Percentiles rank a stretch among this genome's conserved stretches.
These are phyloP conservation scores for Moricandia arvensis DNA, from an alignment of 345 rosid genomes.

Conservation along the genomic window DNA sequence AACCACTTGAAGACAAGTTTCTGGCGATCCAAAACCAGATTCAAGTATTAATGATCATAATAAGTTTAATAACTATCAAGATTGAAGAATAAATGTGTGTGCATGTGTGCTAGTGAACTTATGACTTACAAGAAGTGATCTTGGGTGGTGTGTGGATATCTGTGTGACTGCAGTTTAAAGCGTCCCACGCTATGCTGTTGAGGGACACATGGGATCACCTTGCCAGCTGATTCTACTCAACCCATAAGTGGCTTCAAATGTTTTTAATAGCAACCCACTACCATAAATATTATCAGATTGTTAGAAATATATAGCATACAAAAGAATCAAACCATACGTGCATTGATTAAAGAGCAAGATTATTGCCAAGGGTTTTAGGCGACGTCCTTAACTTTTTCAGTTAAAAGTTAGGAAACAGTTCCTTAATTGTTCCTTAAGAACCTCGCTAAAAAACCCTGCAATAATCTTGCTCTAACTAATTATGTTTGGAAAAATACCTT, in stretches of 20 bases:
- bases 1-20: constrained; percentile 46
- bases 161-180: constrained; percentile 3
- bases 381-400: too few relatives aligned
- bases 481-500: neutral
- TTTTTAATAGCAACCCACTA: neutral
- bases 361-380: too few relatives aligned
- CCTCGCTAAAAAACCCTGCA: too few relatives aligned
- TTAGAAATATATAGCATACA: neutral
- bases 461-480: too few relatives aligned
- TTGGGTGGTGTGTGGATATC: constrained; percentile 18
- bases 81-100: neutral
- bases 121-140: constrained; percentile 29
- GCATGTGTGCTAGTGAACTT: neutral
- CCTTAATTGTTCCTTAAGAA: too few relatives aligned
- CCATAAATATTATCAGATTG: neutral
- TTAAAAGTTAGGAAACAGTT: too few relatives aligned
- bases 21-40: constrained; percentile 6
- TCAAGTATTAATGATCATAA: neutral
- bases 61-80: neutral
- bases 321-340: neutral
- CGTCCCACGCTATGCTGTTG: constrained; percentile 5
- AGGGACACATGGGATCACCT: constrained; percentile 36
- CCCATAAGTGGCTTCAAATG: neutral
- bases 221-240: constrained; percentile 32
- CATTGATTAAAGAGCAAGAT: too few relatives aligned